Evolutionary conservation across 2,329 filamentous ascomycete species (phyloP).

Genomic region (Rugonectria rugulosa): DNA sequence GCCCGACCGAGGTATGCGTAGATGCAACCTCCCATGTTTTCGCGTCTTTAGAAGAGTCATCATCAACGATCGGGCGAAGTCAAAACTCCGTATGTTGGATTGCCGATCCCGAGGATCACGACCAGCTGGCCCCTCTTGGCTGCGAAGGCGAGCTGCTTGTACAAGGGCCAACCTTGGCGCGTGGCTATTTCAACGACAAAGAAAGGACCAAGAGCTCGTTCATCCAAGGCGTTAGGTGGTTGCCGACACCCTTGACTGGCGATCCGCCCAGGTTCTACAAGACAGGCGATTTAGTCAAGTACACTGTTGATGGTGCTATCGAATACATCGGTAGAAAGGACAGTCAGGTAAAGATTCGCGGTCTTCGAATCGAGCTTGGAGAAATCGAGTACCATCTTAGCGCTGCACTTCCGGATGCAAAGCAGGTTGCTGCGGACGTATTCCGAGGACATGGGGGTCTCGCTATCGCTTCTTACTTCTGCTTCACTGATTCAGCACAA

Average conservation of each 20-base stretch:
- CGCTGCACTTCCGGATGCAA: not conserved
- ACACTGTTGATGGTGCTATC: constrained; percentile 8
- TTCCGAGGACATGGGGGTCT: not conserved
- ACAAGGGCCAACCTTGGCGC: constrained; percentile 48
- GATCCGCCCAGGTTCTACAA: constrained; percentile 3
- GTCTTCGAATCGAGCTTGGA: constrained; percentile 40
- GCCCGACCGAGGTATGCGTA: constrained; percentile 21
- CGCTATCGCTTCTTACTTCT: not conserved
- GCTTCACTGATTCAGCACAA: not conserved
- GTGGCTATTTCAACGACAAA: constrained; percentile 53
- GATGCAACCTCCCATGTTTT: constrained; percentile 18
- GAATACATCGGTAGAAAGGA: constrained; percentile 34
- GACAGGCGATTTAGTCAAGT: constrained; percentile 11
- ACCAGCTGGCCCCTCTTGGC: constrained; percentile 19
- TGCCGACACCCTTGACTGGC: not conserved
- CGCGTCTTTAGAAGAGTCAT: not conserved
- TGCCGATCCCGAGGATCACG: constrained; percentile 13
- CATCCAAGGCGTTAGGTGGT: not conserved
- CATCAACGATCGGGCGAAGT: constrained; percentile 15
- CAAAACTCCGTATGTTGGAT: constrained; percentile 24
- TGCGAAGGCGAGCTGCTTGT: constrained; percentile 26
- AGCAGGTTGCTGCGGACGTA: constrained; percentile 6
- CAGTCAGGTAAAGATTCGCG: constrained; percentile 41
- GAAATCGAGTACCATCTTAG: constrained; percentile 14
- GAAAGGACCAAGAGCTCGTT: not conserved